Base-by-base conservation (phyloP, 441 rosid species). In the Isatis lusitanica region DNA sequence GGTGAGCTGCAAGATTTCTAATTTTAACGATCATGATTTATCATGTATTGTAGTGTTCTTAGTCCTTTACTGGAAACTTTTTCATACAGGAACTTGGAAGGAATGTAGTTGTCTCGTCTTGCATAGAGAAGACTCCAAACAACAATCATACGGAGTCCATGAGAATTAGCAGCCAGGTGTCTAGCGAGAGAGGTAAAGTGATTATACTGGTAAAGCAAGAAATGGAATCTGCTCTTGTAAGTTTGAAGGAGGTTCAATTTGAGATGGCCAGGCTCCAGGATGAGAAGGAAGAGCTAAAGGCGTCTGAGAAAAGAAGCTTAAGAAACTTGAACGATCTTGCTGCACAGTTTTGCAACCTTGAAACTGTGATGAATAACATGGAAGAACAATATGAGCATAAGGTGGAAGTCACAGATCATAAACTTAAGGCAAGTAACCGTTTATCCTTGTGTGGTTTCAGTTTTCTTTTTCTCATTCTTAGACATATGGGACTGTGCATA, bases 221-320 rank as follows among this genome's bases (percentile, higher is more conserved):
- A 86, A 79, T 91, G 70, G 94, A 86, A 81, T 87, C 86, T 78
- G 98, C 99, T 24, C 84, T 93, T 68, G 81, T 75, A 79, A 87
- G 94, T 81, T 82, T 95, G 79, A 86, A 87, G 78, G 91, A 87
- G 66, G 88, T 91, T 74, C 88, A 86, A 76, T 68, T 75, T 81
- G 95, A 91, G 81, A 88, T 95, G 89, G 78, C 77, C 75, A 89
- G 72, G 77, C 76, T 93, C 67, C 82, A 59, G 36, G 66, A 71
- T 4, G 96, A 90, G 88, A 91, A 90, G 80, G 89, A 87, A 82
- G 87, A 85, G 75, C 82, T 85, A 68, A 21, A 50, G 80, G 63
- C 81, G 59, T 81, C 90, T 50, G 90, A 90, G 82, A 78, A 87
- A 77, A 81, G 72, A 59, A 83, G 80, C 74, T 82, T 75, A 71